Evolutionary conservation across 2,329 filamentous ascomycete genomes (phyloP), one percentile per base, ranked within the genome.

Genomic region (Trichoderma arundinaceum): DNA sequence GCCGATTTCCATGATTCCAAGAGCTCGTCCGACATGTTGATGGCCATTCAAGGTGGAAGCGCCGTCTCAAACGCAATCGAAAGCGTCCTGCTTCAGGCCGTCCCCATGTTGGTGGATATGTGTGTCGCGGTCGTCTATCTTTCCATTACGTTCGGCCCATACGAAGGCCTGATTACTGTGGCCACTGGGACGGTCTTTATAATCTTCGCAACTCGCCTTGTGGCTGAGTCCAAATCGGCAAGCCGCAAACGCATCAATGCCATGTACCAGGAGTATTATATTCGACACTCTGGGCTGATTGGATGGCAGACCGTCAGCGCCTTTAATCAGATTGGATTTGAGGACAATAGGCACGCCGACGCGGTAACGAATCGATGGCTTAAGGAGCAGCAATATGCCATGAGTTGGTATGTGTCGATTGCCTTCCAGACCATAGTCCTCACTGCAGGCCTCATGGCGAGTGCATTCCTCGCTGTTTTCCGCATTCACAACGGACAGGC

Each of bases 401-500:
- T 82, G 44, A 80, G 80, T 33, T 85, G 84, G 71, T 75, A 83
- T 43, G 68, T 83, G n/a, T 82, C 83, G 0, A 81, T 85, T 57
- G 84, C 83, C 1, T 82, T 85, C 54, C 84, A 87, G 68, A 85
- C 84, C 56, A 73, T 91, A 43, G 84, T 92, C 35, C 81, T 92
- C n/a, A 86, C 88, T 0, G 87, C 84, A 67, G 90, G 91, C 65
- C 84, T 92, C 46, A 81, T 91, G 13, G 89, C 89, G 3, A 86
- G 85, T 41, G 81, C 84, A 2, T 85, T 86, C 70, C 70, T 88
- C 46, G 85, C 85, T 1, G 84, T 88, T 0, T 90, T 88, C 73
- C 88, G 90, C 68, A 88, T 92, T 62, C 88, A 83, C 2, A 82
- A 81, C n/a, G 84, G 83, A 1, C 77, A 83, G 60, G 84, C 86